phyloP scores from a whole-genome alignment of 768 basidiomycete species.

The Fistulinella prunicolor region DNA sequence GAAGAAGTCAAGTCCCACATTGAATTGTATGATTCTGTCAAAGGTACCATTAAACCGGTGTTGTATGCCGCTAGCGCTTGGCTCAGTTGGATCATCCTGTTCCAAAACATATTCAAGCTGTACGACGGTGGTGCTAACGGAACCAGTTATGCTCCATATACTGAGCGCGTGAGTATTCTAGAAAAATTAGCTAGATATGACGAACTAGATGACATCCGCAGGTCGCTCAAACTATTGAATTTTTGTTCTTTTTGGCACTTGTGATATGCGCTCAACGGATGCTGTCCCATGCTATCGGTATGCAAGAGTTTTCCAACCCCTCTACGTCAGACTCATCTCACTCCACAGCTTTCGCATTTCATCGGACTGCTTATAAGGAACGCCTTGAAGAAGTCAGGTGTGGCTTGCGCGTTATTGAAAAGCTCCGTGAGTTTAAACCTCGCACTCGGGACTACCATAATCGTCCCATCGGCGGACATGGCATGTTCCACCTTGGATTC shows the following conservation, averaged over 20 bases:
- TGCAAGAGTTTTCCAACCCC: background rate
- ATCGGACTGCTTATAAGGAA: conserved; percentile 73
- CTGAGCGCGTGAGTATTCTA: conserved; percentile 45
- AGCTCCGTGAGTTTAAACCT: conserved; percentile 64
- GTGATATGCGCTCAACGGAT: conserved; percentile 62
- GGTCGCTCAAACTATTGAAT: conserved; percentile 64
- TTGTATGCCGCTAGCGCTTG: conserved; percentile 70
- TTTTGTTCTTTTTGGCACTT: conserved; percentile 72
- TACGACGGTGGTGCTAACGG: conserved; percentile 39
- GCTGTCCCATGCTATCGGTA: conserved; percentile 64
- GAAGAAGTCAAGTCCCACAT: conserved; percentile 63
- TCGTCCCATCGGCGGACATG: conserved; percentile 39
- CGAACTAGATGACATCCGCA: conserved; percentile 21
- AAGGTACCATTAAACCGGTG: conserved; percentile 66
- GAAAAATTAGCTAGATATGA: background rate
- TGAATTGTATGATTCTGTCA: conserved; percentile 68
- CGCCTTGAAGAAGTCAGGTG: conserved; percentile 57
- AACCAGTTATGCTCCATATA: conserved; percentile 58
- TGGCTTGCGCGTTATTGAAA: conserved; percentile 60
- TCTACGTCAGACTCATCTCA: background rate
- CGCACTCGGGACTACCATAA: conserved; percentile 28
- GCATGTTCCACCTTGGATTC: conserved; percentile 36
- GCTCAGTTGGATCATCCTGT: conserved; percentile 76
- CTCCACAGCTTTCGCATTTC: conserved; percentile 62
- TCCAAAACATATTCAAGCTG: conserved; percentile 60